A percentile compares a stretch with the other conserved stretches of the same genome.
These are phyloP conservation scores for Cladophialophora exuberans DNA, from an alignment of 2,329 filamentous ascomycete species.

Conservation along the genomic window DNA sequence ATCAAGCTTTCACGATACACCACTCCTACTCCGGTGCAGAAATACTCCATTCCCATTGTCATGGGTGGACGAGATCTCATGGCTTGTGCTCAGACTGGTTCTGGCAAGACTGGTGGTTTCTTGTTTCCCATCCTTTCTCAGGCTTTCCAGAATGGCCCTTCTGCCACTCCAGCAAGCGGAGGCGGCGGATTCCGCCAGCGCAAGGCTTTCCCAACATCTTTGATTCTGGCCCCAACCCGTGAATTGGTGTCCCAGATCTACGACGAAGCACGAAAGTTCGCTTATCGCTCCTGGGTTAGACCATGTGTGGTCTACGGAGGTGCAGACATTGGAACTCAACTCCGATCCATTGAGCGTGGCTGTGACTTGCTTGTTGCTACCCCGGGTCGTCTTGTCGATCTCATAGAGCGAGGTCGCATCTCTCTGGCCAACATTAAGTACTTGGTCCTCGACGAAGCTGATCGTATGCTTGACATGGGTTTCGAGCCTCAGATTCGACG, in stretches of 20 bases:
- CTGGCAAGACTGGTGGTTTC: constrained; percentile 99
- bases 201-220: constrained; percentile 94
- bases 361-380: constrained; percentile 97
- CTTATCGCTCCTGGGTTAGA: constrained; percentile 98
- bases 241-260: constrained; percentile 99
- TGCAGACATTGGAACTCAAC: constrained; percentile 97
- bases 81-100: constrained; percentile 99
- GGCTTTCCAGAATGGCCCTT: constrained; percentile 88
- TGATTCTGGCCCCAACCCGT: constrained; percentile 95
- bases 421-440: constrained; percentile 99
- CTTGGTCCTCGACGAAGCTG: constrained; percentile 96
- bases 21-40: constrained; percentile 94
- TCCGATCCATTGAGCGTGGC: constrained; percentile 95
- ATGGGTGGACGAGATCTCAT: constrained; percentile 97
- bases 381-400: constrained; percentile 92
- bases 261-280: constrained; percentile 96
- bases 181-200: constrained; percentile 89
- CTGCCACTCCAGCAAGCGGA: constrained; percentile 64
- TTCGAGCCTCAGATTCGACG: constrained; percentile 99
- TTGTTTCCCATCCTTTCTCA: constrained; percentile 99
- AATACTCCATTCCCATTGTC: constrained; percentile 99
- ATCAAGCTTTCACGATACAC: constrained; percentile 94
- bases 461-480: constrained; percentile 99
- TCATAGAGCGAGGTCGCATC: constrained; percentile 98
- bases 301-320: constrained; percentile 98